Conservation (phyloP, 495 filamentous ascomycete species). For the Tuber brumale region DNA sequence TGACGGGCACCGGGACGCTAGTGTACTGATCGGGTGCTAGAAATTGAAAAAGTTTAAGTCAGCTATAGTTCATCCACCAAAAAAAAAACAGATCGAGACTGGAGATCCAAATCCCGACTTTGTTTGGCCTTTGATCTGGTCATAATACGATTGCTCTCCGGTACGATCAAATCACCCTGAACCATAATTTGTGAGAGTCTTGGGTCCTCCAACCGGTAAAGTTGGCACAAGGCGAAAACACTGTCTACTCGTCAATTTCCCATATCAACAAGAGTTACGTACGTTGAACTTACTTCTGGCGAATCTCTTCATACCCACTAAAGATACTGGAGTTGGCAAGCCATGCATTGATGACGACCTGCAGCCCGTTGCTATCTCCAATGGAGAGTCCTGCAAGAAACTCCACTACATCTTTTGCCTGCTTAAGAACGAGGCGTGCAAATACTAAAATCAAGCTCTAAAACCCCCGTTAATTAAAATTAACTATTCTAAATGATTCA, state of each 20-base stretch:
- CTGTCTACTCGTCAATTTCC: constrained; percentile 44
- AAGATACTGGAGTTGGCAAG: constrained; percentile 93
- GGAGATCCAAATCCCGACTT: constrained; percentile 46
- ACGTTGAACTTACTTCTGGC: constrained; percentile 65
- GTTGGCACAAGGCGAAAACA: constrained; percentile 81
- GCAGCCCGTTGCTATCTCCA: constrained; percentile 64
- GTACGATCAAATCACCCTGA: constrained; percentile 83
- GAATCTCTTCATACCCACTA: constrained; percentile 91
- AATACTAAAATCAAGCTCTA: constrained; percentile 89
- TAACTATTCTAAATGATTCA: neutral
- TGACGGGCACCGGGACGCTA: constrained; percentile 76
- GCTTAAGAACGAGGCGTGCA: constrained; percentile 75
- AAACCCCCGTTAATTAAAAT: constrained; percentile 7
- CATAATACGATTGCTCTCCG: constrained; percentile 75
- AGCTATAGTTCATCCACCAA: constrained; percentile 14
- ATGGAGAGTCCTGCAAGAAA: constrained; percentile 82
- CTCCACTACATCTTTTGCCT: constrained; percentile 80
- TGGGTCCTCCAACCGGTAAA: constrained; percentile 80
- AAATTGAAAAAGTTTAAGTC: constrained; percentile 2
- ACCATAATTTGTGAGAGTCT: constrained; percentile 72
- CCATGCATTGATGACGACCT: constrained; percentile 89
- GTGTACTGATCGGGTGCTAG: constrained; percentile 82
- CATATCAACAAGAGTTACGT: neutral
- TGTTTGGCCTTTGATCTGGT: constrained; percentile 79
- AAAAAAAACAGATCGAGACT: constrained; percentile 30